These are phyloP conservation scores for Phaeosphaeria sp. DNA, from an alignment of 2,329 filamentous ascomycete species.

Conservation along the genomic window DNA sequence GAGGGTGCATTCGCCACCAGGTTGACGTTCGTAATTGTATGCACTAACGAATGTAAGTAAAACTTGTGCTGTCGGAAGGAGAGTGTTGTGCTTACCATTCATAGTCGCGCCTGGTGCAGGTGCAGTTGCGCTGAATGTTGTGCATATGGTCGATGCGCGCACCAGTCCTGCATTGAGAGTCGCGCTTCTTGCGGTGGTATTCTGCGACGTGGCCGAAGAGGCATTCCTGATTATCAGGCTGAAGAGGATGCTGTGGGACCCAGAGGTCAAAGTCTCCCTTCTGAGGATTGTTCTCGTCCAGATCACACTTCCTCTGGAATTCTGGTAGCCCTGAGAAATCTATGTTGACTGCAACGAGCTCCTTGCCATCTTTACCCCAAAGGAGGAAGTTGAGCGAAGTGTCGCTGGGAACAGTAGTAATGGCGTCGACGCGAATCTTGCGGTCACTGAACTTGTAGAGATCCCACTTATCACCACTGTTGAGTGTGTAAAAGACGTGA, in stretches of 20 bases:
- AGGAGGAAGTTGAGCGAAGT: constrained; percentile 90
- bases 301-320: constrained; percentile 73
- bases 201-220: constrained; percentile 90
- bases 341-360: constrained; percentile 78
- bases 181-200: constrained; percentile 89
- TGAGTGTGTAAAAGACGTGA: constrained; percentile 74
- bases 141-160: constrained; percentile 70
- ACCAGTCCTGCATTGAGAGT: constrained; percentile 81
- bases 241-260: constrained; percentile 82
- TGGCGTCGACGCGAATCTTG: constrained; percentile 76
- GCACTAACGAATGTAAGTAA: constrained; percentile 64
- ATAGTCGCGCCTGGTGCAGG: constrained; percentile 83
- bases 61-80: neutral
- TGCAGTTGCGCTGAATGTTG: constrained; percentile 75
- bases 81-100: constrained; percentile 80
- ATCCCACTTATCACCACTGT: constrained; percentile 82
- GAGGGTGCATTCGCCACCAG: constrained; percentile 76
- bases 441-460: constrained; percentile 74
- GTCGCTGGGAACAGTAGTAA: constrained; percentile 88
- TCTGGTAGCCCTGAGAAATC: constrained; percentile 79
- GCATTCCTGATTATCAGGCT: constrained; percentile 78
- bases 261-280: constrained; percentile 83
- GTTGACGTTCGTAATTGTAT: constrained; percentile 88
- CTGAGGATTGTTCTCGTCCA: constrained; percentile 67
- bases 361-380: constrained; percentile 71